Base-by-base conservation (phyloP, 768 basidiomycete species). In the Tulasnella sp. region DNA sequence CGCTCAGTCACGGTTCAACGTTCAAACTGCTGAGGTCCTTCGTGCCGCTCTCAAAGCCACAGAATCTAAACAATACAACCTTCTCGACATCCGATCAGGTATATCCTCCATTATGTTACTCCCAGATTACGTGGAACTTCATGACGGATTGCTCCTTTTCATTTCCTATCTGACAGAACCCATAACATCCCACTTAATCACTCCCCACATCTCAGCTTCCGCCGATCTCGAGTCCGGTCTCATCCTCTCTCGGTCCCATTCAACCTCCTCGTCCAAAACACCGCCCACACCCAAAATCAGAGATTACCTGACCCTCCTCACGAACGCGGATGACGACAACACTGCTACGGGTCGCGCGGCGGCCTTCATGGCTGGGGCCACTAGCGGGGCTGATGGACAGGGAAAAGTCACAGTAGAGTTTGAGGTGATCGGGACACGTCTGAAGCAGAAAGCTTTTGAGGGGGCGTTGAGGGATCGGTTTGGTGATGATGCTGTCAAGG, bases 381-480 rank as follows among this genome's bases (percentile, higher is more conserved):
- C 66, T 53, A 68, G 67, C 42, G 63, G 61, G 38, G 75, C 71
- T 19, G 78, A 80, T 15, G 50, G 38, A 50, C 61, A 52, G 4
- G 65, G 67, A 2, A 88, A 86, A 65, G 79, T 90, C 9, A 80
- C 83, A 53, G 81, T 94, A 21, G 85, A 92, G 66, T 92, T 90
- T 64, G 84, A 84, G 63, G 76, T 80, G 57, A 78, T 92, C 45
- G 77, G 78, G 31, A 74, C 76, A 54, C 77, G 86, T 49, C 71
- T 96, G 60, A 80, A 84, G 67, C 73, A 80, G 64, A 78, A 79
- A 21, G 76, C 91, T 1, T 69, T 94, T 46, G 91, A 93, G 66
- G 79, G 83, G 8, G 79, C 90, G 25, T 78, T 91, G 41, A 74
- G 84, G 65, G 90, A 96, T 66, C 80, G 84, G 65, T 84, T 92